A percentile compares a stretch with the other conserved stretches of the same genome.
phyloP scores from a whole-genome alignment of 805 yeast genomes.

The Yamadazyma tumulicola region DNA sequence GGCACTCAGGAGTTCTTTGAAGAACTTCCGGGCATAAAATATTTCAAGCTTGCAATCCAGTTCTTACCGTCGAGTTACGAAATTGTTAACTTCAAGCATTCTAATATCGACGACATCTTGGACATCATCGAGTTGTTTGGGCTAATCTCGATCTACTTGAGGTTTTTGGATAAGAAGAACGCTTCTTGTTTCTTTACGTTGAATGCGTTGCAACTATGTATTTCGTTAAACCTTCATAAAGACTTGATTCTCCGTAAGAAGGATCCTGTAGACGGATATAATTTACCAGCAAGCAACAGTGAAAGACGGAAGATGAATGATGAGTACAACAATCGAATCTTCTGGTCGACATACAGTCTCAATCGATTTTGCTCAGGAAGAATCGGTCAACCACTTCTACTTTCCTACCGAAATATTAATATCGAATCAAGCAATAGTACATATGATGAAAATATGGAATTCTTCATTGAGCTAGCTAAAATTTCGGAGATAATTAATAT shows the following conservation, averaged over 20 bases:
- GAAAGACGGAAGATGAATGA: neutral
- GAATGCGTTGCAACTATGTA: conserved; percentile 24
- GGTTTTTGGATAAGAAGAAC: conserved; percentile 25
- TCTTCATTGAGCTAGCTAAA: conserved; percentile 21
- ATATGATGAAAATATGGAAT: conserved; percentile 14
- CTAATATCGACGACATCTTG: conserved; percentile 12
- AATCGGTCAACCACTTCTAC: conserved; percentile 23
- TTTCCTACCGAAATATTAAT: conserved; percentile 18
- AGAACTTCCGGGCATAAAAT: conserved; percentile 21
- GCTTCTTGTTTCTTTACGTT: conserved; percentile 21
- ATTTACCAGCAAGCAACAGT: conserved; percentile 2
- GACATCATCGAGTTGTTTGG: conserved; percentile 24
- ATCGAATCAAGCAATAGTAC: conserved; percentile 1
- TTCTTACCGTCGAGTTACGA: conserved; percentile 19
- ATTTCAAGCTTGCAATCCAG: conserved; percentile 17
- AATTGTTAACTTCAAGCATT: conserved; percentile 12
- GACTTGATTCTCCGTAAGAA: conserved; percentile 7
- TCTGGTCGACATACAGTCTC: conserved; percentile 26
- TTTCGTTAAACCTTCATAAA: conserved; percentile 24
- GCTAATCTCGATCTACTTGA: conserved; percentile 19
- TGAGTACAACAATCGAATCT: conserved; percentile 12
- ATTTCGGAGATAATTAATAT: conserved; percentile 21
- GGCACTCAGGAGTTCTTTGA: conserved; percentile 8
- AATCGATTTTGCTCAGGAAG: conserved; percentile 23
- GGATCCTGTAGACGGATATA: conserved; percentile 2